Base-by-base conservation (phyloP, 2,329 filamentous ascomycete genomes). In the Gliomastix tumulicola region DNA sequence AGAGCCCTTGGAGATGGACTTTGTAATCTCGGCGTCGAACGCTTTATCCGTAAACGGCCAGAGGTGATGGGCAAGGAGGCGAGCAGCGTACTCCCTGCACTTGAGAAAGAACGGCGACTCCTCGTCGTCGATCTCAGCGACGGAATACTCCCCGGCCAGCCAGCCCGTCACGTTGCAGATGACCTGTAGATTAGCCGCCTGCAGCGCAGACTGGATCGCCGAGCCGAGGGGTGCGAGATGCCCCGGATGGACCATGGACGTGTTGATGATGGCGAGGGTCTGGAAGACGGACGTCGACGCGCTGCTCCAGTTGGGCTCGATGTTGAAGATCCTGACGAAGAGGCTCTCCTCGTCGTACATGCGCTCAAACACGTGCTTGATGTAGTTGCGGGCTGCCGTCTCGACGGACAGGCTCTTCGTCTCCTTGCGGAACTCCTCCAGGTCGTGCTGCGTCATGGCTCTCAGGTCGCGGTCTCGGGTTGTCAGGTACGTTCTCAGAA, bases 341-440 rank as follows among this genome's bases (percentile, higher is more conserved):
- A 79, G 51, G 16, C 55, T 61, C 19, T 68, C 63, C 47, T 79
- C 75, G 39, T 70, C 68, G 45, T 69, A 74, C 3, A 74, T 67
- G 19, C 72, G 66, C 47, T 79, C 75, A 38, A 78, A 77, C 37
- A 63, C 69, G 50, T 79, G 74, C 49, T 79, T 79, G 43, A 79
- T 65, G 37, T 68, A 74, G 44, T 74, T 78, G 20, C 75, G 64
- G 12, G 67, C 66, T 5, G 73, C 74, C 3, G 73, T 74, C 47
- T 79, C 74, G 3, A 69, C 47, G 3, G 68, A 70, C 1, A 59
- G 49, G 8, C 57, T 65, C 40, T 71, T 76, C 20, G 57, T 56
- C 41, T 76, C 73, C 37, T 66, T 68, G 30, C 64, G 66, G 48
- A 74, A 76, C n/a, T 65, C 60, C 18, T 73, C 69, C 15, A 74